phyloP scores from a whole-genome alignment of 2,329 filamentous ascomycete genomes.

The Epichloe brachyelytri region DNA sequence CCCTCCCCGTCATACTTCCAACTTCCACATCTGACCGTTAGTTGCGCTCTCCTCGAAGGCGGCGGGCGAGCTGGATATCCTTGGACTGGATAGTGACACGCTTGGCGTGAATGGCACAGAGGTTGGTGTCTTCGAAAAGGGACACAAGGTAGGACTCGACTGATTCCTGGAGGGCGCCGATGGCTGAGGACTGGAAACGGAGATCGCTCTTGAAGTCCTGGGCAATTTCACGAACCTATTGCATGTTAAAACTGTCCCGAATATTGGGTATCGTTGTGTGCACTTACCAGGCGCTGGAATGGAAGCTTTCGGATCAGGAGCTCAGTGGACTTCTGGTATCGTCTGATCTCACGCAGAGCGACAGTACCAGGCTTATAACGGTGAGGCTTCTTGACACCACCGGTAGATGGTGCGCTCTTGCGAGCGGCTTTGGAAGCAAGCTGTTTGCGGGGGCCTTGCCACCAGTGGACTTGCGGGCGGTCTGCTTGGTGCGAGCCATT shows the following conservation, averaged over 20 bases:
- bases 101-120: constrained; percentile 98
- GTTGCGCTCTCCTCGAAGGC: constrained; percentile 88
- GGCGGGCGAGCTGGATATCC: constrained; percentile 92
- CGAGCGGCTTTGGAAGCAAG: constrained; percentile 96
- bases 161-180: constrained; percentile 94
- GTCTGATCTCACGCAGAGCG: constrained; percentile 95
- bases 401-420: constrained; percentile 95
- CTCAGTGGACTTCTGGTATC: constrained; percentile 96
- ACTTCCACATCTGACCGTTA: constrained; percentile 31
- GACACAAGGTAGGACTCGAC: constrained; percentile 98
- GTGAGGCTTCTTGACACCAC: constrained; percentile 94
- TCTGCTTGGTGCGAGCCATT: constrained; percentile 57
- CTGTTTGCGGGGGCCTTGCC: constrained; percentile 82
- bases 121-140: constrained; percentile 95
- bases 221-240: constrained; percentile 77
- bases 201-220: constrained; percentile 93
- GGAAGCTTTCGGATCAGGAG: constrained; percentile 93
- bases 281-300: constrained; percentile 78
- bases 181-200: constrained; percentile 96
- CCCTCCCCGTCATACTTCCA: constrained; percentile 12
- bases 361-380: constrained; percentile 85
- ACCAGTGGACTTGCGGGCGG: constrained; percentile 65
- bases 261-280: background rate
- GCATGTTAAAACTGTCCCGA: constrained; percentile 5
- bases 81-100: constrained; percentile 97